Evolutionary conservation across 176 grass and related monocot species (phyloP).

Genomic region (Melocanna baccifera): DNA sequence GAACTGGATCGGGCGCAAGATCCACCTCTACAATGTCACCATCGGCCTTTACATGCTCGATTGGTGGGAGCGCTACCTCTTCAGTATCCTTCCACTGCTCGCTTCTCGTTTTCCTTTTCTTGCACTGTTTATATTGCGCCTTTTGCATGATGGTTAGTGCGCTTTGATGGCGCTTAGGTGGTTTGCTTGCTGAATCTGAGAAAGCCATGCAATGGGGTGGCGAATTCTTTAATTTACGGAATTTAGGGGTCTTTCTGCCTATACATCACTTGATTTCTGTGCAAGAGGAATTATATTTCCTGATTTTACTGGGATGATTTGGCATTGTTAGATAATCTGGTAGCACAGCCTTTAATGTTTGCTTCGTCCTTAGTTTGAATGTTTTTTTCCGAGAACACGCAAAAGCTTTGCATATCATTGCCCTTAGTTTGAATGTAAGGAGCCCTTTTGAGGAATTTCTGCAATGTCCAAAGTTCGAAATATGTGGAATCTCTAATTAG

Average conservation of each 20-base stretch:
- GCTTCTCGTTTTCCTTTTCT: neutral
- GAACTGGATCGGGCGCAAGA: constrained; percentile 85
- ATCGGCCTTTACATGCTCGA: constrained; percentile 93
- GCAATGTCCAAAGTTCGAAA: neutral
- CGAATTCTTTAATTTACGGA: neutral
- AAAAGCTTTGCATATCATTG: neutral
- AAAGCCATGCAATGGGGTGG: neutral
- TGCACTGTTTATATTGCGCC: neutral
- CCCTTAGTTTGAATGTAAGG: neutral
- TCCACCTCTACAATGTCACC: constrained; percentile 87
- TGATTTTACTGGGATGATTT: neutral
- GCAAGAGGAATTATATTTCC: neutral
- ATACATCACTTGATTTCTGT: neutral
- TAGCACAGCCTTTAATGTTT: neutral
- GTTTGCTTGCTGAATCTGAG: constrained; percentile 22
- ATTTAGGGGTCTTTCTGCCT: neutral
- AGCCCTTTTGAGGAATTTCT: neutral
- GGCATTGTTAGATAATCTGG: neutral
- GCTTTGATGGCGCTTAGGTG: neutral
- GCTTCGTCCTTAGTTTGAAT: neutral
- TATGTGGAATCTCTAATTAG: neutral
- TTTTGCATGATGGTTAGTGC: neutral
- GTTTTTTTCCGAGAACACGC: too few species aligned
- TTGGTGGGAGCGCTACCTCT: constrained; percentile 96
- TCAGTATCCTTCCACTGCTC: constrained; percentile 66